These are phyloP conservation scores for Tubosaeta sp. DNA, from an alignment of 768 basidiomycete species.

Conservation along the genomic window DNA sequence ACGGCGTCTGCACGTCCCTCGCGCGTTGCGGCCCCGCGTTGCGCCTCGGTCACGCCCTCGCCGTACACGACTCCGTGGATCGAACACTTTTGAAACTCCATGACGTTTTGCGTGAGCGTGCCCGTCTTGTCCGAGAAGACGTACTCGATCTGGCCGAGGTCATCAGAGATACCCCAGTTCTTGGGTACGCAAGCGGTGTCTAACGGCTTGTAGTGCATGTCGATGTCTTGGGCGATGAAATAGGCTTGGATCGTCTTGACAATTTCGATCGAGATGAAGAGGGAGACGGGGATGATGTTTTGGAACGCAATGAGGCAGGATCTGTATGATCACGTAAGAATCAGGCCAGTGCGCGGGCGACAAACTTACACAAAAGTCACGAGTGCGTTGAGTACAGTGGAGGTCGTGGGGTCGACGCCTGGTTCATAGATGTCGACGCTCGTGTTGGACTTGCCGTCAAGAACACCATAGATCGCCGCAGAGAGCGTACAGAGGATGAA, in stretches of 20 bases:
- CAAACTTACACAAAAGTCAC: conserved; percentile 85
- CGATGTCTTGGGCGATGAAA: conserved; percentile 93
- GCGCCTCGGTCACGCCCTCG: conserved; percentile 93
- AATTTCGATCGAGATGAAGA: conserved; percentile 97
- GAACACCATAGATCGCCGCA: conserved; percentile 72
- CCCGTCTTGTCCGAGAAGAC: conserved; percentile 93
- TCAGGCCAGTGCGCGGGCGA: conserved; percentile 1
- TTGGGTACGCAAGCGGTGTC: conserved; percentile 91
- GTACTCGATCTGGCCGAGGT: conserved; percentile 98
- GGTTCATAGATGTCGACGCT: conserved; percentile 72
- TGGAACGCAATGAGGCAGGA: conserved; percentile 95
- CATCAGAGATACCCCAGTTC: conserved; percentile 98
- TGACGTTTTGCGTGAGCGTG: conserved; percentile 95
- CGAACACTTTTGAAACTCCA: conserved; percentile 98
- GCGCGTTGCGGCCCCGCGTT: conserved; percentile 84
- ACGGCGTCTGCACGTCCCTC: conserved; percentile 65
- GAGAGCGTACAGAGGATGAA: conserved; percentile 70
- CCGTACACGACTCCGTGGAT: conserved; percentile 82
- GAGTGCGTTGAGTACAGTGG: conserved; percentile 64
- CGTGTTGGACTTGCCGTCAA: conserved; percentile 54
- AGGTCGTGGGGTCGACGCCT: conserved; percentile 58
- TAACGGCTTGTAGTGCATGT: conserved; percentile 91
- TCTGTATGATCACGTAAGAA: conserved; percentile 36
- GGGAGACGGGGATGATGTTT: conserved; percentile 93
- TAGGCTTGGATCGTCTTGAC: conserved; percentile 97